Evolutionary conservation across 306 rosid species (phyloP), one percentile per base, ranked within the genome.

Genomic region (Prunus salicina): DNA sequence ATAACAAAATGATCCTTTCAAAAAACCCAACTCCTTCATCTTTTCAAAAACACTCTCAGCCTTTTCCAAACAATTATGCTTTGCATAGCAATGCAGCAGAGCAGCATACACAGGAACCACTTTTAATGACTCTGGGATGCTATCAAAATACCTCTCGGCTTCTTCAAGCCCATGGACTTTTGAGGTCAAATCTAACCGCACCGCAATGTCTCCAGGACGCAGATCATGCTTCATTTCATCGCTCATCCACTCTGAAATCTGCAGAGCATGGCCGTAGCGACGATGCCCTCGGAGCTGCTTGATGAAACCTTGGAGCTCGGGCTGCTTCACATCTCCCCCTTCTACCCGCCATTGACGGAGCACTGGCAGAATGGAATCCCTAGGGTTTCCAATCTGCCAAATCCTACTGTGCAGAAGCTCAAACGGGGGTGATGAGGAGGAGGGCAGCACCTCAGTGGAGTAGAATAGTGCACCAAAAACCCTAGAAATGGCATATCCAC

Each of bases 41-140:
- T 78, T 84, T 80, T 87, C 66, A 82, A 88, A 84, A 85, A 71
- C 18, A 28, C 57, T 77, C 77, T 92, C 96, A 1, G 93, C 92
- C 74, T 87, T 76, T 30, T 87, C 87, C 83, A 86, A 64, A 64
- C 81, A 84, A 53, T 81, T 81, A 72, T 88, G 81, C 28, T 80
- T 83, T 19, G 79, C 87, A 34, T 82, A 88, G 83, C 96, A 83
- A 47, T 69, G 53, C 51, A 87, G 78, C 73, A 88, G 84, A 67
- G 91, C 79, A 38, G 89, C 88, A 72, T 90, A 79, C 57, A 88
- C 57, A 45, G 68, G 73, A 16, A 78, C 72, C 38, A 32, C 85
- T 78, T 81, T 69, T 58, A 67, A 75, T 63, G 81, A 52, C 28
- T 69, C 75, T 3, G 80, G 86, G 38, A 89, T 72, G 82, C 82